phyloP scores from a whole-genome alignment of 495 filamentous ascomycete genomes.

The Aspergillus baeticus region DNA sequence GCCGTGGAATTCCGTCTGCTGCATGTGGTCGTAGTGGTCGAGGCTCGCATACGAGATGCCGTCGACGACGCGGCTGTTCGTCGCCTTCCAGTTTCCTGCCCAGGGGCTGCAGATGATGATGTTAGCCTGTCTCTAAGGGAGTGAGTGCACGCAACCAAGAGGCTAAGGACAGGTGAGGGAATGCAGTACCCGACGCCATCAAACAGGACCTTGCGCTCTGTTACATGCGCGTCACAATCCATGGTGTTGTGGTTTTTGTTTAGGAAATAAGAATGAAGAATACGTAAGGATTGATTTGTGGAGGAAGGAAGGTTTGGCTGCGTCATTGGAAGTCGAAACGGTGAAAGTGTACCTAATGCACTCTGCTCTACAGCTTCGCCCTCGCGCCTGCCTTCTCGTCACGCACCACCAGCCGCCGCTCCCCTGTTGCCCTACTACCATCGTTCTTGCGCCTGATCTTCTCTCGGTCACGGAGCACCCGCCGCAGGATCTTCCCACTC shows the following conservation, averaged over 20 bases:
- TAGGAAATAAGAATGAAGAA: background rate
- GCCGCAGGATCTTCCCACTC: conserved; percentile 65
- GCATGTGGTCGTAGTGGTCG: background rate
- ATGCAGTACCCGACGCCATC: background rate
- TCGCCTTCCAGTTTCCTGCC: conserved; percentile 4
- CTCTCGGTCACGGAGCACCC: conserved; percentile 49
- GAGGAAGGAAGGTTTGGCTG: background rate
- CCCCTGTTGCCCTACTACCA: no score
- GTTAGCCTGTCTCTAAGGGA: background rate
- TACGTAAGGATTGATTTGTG: background rate
- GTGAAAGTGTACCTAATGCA: background rate
- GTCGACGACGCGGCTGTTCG: background rate
- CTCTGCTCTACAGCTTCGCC: conserved; percentile 37
- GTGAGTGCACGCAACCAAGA: background rate
- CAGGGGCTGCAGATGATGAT: background rate
- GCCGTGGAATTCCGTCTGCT: conserved; percentile 6
- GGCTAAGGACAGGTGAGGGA: background rate
- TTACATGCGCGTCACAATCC: conserved; percentile 5
- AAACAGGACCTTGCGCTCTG: conserved; percentile 7
- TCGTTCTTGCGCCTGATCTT: conserved; percentile 18
- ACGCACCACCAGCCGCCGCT: conserved; percentile 29
- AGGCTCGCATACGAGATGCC: conserved; percentile 3
- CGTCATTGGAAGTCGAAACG: background rate
- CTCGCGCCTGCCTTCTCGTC: conserved; percentile 38
- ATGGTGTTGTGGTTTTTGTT: background rate